Evolutionary conservation across 1,284 basidiomycete genomes (phyloP).

Genomic region (Pseudozyma thailandica): DNA sequence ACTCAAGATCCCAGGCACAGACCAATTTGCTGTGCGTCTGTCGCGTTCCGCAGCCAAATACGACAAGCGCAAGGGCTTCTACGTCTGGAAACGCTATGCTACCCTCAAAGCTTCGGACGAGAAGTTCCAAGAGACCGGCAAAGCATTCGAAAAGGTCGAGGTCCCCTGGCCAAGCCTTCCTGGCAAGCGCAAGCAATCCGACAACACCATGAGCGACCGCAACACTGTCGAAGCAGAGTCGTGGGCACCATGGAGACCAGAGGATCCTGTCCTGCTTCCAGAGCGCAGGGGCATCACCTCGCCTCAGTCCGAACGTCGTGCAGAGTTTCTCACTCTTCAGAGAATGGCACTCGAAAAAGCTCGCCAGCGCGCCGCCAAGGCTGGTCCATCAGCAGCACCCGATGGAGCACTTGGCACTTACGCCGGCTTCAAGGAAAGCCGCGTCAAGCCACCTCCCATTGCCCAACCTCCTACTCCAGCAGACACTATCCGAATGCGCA

Average conservation of each 20-base stretch:
- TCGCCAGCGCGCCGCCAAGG: slow-evolving; percentile 8
- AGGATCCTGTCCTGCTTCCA: slow-evolving; percentile 60
- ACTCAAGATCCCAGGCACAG: slow-evolving; percentile 64
- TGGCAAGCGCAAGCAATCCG: slow-evolving; percentile 26
- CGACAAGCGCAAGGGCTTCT: slow-evolving; percentile 56
- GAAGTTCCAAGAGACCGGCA: slow-evolving; percentile 43
- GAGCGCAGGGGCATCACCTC: slow-evolving; percentile 41
- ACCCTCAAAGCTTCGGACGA: slow-evolving; percentile 53
- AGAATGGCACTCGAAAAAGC: slow-evolving; percentile 32
- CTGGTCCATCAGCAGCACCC: slow-evolving; percentile 27
- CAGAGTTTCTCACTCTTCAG: slow-evolving; percentile 26
- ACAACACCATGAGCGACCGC: slow-evolving; percentile 35
- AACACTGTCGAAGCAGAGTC: slow-evolving; percentile 57
- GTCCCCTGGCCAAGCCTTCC: slow-evolving; percentile 63
- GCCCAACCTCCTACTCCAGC: slow-evolving; percentile 60
- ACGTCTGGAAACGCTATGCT: slow-evolving; percentile 63
- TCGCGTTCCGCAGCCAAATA: slow-evolving; percentile 52
- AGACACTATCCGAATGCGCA: slow-evolving; percentile 48
- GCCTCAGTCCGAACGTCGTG: slow-evolving; percentile 43
- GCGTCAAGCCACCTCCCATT: slow-evolving; percentile 57
- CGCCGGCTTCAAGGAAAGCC: slow-evolving; percentile 42
- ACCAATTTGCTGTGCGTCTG: slow-evolving; percentile 58
- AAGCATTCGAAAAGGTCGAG: slow-evolving; percentile 53
- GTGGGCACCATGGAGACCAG: slow-evolving; percentile 64
- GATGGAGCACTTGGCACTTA: slow-evolving; percentile 53